Percentiles rank a stretch among this genome's conserved stretches.
phyloP scores from a whole-genome alignment of 306 rosid species.

The Sicyos edulis region DNA sequence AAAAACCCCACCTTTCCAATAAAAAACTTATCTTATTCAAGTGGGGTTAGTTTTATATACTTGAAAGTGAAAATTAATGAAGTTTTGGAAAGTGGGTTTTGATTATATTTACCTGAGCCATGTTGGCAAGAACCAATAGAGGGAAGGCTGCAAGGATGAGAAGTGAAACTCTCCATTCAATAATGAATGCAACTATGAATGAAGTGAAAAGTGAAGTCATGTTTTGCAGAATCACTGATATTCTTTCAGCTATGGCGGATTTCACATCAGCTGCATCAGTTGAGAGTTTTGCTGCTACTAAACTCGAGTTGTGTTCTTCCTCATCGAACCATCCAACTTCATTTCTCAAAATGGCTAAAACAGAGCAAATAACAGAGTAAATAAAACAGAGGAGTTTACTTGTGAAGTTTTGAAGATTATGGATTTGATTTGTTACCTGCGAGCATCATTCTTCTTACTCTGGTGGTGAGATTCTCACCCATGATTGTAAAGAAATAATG shows the following conservation, averaged over 20 bases:
- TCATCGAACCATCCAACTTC: conserved; percentile 99
- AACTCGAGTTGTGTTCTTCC: conserved; percentile 96
- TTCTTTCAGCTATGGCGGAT: conserved; percentile 94
- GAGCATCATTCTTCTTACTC: conserved; percentile 99
- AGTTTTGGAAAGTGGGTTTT: not conserved
- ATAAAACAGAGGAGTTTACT: not conserved
- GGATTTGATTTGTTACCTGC: conserved; percentile 45
- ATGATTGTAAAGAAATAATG: conserved; percentile 95
- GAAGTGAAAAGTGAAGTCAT: conserved; percentile 98
- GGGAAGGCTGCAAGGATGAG: conserved; percentile 88
- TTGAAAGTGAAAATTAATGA: not conserved
- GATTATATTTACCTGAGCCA: conserved; percentile 69
- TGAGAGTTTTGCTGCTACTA: conserved; percentile 74
- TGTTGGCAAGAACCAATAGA: conserved; percentile 88
- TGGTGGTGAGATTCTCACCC: conserved; percentile 99
- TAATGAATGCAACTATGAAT: conserved; percentile 92
- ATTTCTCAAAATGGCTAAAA: conserved; percentile 72
- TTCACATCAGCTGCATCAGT: conserved; percentile 97
- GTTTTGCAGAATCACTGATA: conserved; percentile 86
- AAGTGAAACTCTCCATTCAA: conserved; percentile 98
- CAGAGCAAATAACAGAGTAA: conserved; percentile 1
- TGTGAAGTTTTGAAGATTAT: not conserved
- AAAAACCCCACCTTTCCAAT: conserved; percentile 3
- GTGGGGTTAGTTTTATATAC: too few relatives aligned
- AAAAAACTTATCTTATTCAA: not conserved